Base-by-base conservation (phyloP, 2,329 filamentous ascomycete genomes). In the Dendrostoma leiphaemia region DNA sequence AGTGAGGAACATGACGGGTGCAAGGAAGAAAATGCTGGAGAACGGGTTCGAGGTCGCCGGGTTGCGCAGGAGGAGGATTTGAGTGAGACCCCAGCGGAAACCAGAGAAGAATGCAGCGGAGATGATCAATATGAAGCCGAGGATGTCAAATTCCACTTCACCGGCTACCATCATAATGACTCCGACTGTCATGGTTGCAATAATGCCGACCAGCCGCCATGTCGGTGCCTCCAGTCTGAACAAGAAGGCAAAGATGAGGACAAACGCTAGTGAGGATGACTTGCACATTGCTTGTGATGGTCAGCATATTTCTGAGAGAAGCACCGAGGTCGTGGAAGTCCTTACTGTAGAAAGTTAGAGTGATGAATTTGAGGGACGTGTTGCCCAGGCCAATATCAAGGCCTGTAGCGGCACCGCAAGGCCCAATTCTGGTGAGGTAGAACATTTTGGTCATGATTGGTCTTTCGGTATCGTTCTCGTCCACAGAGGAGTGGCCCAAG, bases 101-200 rank as follows among this genome's bases (percentile, higher is more conserved):
- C 94, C 94, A 2, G 91, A 96, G 68, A 96, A 96, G 73, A 96
- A 94, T 49, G 91, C 90, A 12, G 94, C 92, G 0, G 88, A 86
- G 70, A 99, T 97, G 73, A 97, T 89, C 60, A 99, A 86, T 44
- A 91, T 73, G 70, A 99, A 99, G 38, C 94, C 94, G 28, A 90
- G 79, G 0, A 88, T 78, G 63, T 91, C 85, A 72, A 99, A 99
- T 47, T 91, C 86, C 34, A 95, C 86, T 73, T 99, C 94, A 57
- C 93, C 94, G 6, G 91, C 91, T 0, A 97, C 94, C 94, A 99
- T 99, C 85, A 97, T 95, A 58, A 99, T 80, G 8, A 99, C 93
- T 57, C 94, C 94, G 2, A 85, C 64, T 0, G 92, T 97, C 94
- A 99, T 97, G 64, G 89, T 86, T 50, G 85, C 81, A 62, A 99